phyloP scores from a whole-genome alignment of 768 basidiomycete genomes.

The Udeniomyces megalosporus region DNA sequence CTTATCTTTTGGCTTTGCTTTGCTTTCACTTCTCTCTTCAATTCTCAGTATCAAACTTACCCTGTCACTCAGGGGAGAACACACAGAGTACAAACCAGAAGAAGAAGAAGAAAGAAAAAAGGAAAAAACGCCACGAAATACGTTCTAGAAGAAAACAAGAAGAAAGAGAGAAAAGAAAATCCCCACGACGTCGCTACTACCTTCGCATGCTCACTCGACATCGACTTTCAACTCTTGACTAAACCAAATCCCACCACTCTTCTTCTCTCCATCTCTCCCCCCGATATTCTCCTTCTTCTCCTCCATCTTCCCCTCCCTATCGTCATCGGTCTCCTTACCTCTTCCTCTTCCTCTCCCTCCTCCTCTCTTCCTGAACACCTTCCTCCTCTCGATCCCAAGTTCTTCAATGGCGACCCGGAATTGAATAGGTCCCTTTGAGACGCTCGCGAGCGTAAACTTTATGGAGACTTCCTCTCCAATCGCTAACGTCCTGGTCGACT shows the following conservation, averaged over 20 bases:
- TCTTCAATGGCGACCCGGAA: slow-evolving; percentile 25
- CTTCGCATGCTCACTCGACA: no score
- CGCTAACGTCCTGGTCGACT: slow-evolving; percentile 7
- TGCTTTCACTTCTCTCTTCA: no score
- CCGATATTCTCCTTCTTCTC: neutral
- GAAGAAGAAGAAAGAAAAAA: no score
- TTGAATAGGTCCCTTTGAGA: slow-evolving; percentile 19
- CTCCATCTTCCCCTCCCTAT: neutral
- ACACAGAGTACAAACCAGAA: no score
- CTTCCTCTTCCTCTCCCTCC: neutral
- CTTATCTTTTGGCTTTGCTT: no score
- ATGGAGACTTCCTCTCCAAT: slow-evolving; percentile 3
- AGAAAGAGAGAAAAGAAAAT: no score
- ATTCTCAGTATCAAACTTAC: no score
- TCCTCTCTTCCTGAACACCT: neutral
- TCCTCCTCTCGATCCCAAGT: neutral
- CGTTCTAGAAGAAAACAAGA: no score
- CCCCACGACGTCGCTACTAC: no score
- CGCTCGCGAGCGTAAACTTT: slow-evolving; percentile 15
- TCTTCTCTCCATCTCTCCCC: neutral
- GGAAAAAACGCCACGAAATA: no score
- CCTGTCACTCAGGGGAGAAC: no score
- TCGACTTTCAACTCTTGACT: slow-evolving; percentile 12
- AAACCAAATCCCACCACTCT: slow-evolving; percentile 15
- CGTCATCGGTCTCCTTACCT: neutral